Percentiles rank a stretch among this genome's conserved stretches.
Evolutionary conservation across 2,329 filamentous ascomycete species (phyloP).

Genomic region (Aureobasidium sp.): DNA sequence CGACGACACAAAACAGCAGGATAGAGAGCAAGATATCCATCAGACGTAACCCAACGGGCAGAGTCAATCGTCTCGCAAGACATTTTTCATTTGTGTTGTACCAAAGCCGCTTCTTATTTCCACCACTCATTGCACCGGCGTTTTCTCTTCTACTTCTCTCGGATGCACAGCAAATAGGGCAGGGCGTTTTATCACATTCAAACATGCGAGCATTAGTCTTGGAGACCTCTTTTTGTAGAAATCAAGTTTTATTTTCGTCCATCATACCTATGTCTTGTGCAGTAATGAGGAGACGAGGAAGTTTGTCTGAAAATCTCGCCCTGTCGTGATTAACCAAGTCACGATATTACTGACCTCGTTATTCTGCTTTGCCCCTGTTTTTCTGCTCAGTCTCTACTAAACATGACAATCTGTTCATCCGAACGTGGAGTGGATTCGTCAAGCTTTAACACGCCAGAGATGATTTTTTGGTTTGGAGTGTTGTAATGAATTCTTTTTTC

Average conservation of each 20-base stretch:
- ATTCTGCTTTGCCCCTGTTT: too few species aligned
- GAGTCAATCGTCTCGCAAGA: neutral
- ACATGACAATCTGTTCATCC: too few species aligned
- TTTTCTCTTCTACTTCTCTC: neutral
- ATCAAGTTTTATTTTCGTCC: neutral
- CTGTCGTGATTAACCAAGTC: too few species aligned
- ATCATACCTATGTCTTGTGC: neutral
- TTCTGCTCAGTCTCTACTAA: too few species aligned
- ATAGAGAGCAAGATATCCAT: neutral
- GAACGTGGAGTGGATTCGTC: too few species aligned
- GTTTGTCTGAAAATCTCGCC: too few species aligned
- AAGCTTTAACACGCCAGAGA: too few species aligned
- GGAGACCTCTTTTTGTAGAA: neutral
- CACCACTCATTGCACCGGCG: neutral
- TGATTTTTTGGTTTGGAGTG: too few species aligned
- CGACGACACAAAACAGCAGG: neutral
- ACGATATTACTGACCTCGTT: too few species aligned
- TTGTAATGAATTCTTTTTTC: neutral
- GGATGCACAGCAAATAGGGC: neutral
- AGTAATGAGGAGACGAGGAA: too few species aligned
- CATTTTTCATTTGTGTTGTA: neutral
- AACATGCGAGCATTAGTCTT: neutral
- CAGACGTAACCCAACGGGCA: neutral
- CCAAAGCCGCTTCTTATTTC: neutral
- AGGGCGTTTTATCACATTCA: neutral